Percentiles rank a stretch among this genome's conserved stretches.
Evolutionary conservation across 768 basidiomycete genomes (phyloP).

Genomic region (Termitomyces sp.): DNA sequence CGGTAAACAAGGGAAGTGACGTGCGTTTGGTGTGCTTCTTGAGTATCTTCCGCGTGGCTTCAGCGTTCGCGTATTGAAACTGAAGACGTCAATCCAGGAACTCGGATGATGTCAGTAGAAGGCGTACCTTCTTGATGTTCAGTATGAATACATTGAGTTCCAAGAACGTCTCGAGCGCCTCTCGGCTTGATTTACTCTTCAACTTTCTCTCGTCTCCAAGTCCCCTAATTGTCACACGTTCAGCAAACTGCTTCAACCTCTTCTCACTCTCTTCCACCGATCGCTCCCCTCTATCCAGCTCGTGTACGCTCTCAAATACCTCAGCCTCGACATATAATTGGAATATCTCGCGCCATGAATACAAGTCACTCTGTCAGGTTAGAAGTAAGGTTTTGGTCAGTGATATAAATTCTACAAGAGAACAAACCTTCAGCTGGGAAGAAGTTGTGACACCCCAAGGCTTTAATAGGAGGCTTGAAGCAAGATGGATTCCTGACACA

Average conservation of each 20-base stretch:
- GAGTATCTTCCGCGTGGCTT: conserved; percentile 88
- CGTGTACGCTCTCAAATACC: conserved; percentile 72
- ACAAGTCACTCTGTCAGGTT: conserved; percentile 54
- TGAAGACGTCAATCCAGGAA: conserved; percentile 15
- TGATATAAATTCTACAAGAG: no score
- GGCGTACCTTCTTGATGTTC: conserved; percentile 68
- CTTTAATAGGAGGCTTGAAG: conserved; percentile 37
- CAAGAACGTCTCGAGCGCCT: conserved; percentile 65
- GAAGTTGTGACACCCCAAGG: conserved; percentile 21
- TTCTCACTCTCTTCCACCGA: conserved; percentile 64
- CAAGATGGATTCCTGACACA: conserved; percentile 31
- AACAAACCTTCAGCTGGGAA: conserved; percentile 16
- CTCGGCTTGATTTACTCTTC: conserved; percentile 47
- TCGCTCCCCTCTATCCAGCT: conserved; percentile 62
- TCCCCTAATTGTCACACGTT: conserved; percentile 49
- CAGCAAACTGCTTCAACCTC: conserved; percentile 57
- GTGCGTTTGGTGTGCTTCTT: conserved; percentile 95
- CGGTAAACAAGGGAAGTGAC: conserved; percentile 57
- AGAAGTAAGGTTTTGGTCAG: not conserved
- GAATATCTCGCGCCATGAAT: conserved; percentile 88
- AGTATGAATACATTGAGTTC: conserved; percentile 74
- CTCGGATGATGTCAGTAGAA: not conserved
- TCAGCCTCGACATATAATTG: conserved; percentile 80
- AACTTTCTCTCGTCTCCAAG: conserved; percentile 50
- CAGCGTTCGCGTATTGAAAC: conserved; percentile 82